These are phyloP conservation scores for Heliocybe sulcata DNA, from an alignment of 1,284 basidiomycete genomes.

Conservation along the genomic window DNA sequence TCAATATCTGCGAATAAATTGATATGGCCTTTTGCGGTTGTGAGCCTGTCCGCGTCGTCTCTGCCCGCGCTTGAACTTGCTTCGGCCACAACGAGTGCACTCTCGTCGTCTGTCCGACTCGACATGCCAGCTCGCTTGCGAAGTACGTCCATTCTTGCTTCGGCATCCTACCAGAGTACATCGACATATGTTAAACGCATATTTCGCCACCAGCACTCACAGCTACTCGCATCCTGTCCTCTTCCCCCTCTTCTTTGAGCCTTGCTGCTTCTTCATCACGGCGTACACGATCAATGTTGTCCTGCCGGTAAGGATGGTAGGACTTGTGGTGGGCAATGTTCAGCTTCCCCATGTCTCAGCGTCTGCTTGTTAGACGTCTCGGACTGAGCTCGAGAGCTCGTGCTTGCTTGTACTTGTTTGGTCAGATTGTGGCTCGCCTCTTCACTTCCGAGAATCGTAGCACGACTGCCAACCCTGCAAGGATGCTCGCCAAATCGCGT, in stretches of 20 bases:
- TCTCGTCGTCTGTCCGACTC: constrained; percentile 25
- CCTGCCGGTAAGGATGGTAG: constrained; percentile 78
- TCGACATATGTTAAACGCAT: not conserved
- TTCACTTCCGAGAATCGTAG: too few relatives aligned
- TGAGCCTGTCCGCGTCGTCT: constrained; percentile 2
- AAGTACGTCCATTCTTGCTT: constrained; percentile 66
- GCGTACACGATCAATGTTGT: constrained; percentile 77
- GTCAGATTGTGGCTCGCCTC: too few relatives aligned
- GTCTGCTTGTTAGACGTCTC: too few relatives aligned
- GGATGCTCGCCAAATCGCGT: too few relatives aligned
- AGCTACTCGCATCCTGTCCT: constrained; percentile 65
- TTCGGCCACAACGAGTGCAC: constrained; percentile 28
- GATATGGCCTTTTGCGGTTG: constrained; percentile 50
- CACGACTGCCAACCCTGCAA: too few relatives aligned
- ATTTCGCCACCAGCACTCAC: too few relatives aligned
- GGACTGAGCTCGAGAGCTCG: too few relatives aligned
- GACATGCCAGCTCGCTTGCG: constrained; percentile 47
- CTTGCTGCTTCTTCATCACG: constrained; percentile 77
- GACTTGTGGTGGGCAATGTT: constrained; percentile 89
- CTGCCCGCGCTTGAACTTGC: constrained; percentile 19
- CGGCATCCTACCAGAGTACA: constrained; percentile 67
- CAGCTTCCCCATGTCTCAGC: constrained; percentile 59
- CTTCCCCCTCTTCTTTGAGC: constrained; percentile 54
- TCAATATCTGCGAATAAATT: constrained; percentile 77
- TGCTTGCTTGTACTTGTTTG: too few relatives aligned